Conservation (phyloP, 202 grass and related monocot genomes). For the Panicum hallii region DNA sequence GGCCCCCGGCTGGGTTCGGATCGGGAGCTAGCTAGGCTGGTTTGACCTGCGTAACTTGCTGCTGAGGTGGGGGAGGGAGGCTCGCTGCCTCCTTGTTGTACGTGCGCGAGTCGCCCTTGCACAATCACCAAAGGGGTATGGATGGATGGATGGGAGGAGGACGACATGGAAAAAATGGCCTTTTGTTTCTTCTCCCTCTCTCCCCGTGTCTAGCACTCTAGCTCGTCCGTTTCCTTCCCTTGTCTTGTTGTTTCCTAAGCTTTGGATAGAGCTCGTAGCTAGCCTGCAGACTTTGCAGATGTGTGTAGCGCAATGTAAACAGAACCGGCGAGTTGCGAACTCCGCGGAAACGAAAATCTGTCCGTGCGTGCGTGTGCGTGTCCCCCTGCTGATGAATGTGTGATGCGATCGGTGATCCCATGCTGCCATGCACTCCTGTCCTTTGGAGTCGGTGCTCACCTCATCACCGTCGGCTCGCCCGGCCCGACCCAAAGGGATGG, state of each 20-base stretch:
- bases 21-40: conserved; percentile 1
- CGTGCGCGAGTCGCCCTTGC: conserved; percentile 26
- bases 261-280: not conserved
- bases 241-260: not conserved
- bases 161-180: conserved; percentile 33
- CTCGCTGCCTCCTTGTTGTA: not conserved
- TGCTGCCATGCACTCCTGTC: not conserved
- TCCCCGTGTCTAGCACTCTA: conserved; percentile 15
- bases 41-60: conserved; percentile 45
- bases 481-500: not conserved
- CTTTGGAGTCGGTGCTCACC: not conserved
- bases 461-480: not conserved
- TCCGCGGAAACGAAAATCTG: conserved; percentile 26
- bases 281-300: not conserved
- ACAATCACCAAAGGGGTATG: conserved; percentile 24
- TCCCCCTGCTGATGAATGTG: not conserved
- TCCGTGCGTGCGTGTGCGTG: not conserved
- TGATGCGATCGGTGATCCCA: conserved; percentile 35
- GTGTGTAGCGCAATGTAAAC: conserved; percentile 43
- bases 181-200: not conserved
- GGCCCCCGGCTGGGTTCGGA: conserved; percentile 10
- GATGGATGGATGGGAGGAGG: not conserved
- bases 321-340: conserved; percentile 24
- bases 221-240: conserved; percentile 6
- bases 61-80: not conserved